Evolutionary conservation across 2,329 filamentous ascomycete genomes (phyloP), one percentile per base, ranked within the genome.

Genomic region (Xylariaceae sp.): DNA sequence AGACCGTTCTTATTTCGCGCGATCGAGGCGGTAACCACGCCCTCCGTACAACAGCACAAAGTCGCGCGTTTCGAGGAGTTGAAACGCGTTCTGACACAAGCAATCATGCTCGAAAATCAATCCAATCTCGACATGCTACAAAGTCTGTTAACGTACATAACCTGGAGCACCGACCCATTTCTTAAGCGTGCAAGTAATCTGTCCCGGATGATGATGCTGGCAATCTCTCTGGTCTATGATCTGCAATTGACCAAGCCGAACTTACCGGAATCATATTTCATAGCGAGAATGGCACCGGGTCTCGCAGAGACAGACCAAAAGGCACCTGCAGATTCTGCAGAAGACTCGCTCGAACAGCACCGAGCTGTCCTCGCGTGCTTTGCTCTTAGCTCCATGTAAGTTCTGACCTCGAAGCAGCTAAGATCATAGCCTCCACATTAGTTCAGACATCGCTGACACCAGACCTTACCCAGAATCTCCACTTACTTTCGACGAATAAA

Each of bases 181-280:
- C 64, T 68, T n/a, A 61, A 60, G 11, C 51, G 58, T 35, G 56
- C 61, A 47, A 58, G 61, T 46, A 59, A 60, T 19, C 15, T 68
- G 2, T 69, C 67, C 31, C 65, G 66, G 10, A 57, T 72, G 11
- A 68, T 68, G 59, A 63, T 63, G 64, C 58, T 68, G 15, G 68
- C 67, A 14, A 66, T 68, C 11, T 70, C 69, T 11, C 41, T 72
- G 7, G 64, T 66, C 17, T 62, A 64, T 55, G 68, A 72, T 51
- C 49, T 72, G 41, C 62, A 64, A 9, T 47, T 70, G 18, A 63
- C 66, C 45, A 66, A 66, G 22, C 62, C 66, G 22, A 53, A 60
- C 2, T 58, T 61, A 5, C 52, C 54, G 19, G 65, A 68, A 7
- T 60, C 60, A 14, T 54, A 64, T n/a, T 30, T 65, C 15, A 66